Evolutionary conservation across 2,329 filamentous ascomycete genomes (phyloP).

Genomic region (Paracamarosporium sp.): DNA sequence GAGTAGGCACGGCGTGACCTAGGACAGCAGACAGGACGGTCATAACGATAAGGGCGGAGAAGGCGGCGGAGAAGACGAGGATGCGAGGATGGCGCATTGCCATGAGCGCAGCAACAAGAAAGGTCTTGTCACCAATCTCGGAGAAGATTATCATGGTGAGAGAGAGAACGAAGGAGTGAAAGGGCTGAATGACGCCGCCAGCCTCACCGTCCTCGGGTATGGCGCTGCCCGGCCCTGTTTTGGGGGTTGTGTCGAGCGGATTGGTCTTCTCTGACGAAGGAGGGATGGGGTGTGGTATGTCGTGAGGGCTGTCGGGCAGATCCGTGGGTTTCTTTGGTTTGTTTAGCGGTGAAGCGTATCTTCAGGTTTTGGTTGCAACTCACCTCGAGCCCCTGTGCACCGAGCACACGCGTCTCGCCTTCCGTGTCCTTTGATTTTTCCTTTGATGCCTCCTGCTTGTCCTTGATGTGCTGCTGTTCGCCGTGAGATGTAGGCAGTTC

Average conservation of each 20-base stretch:
- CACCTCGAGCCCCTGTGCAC: constrained; percentile 48
- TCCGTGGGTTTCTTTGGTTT: constrained; percentile 74
- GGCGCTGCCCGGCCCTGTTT: constrained; percentile 32
- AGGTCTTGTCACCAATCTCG: constrained; percentile 98
- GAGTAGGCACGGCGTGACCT: constrained; percentile 86
- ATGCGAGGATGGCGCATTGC: constrained; percentile 97
- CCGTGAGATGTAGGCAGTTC: constrained; percentile 72
- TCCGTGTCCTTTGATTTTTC: constrained; percentile 11
- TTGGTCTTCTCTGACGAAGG: constrained; percentile 68
- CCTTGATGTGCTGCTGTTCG: constrained; percentile 70
- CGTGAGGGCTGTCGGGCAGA: constrained; percentile 78
- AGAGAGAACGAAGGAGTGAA: constrained; percentile 89
- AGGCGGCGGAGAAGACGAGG: constrained; percentile 94
- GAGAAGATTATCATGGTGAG: constrained; percentile 98
- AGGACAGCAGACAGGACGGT: constrained; percentile 91
- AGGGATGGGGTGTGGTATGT: constrained; percentile 74
- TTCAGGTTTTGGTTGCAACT: constrained; percentile 8
- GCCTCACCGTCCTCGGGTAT: constrained; percentile 52
- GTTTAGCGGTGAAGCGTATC: constrained; percentile 19
- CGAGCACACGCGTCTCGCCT: constrained; percentile 28
- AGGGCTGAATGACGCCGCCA: constrained; percentile 73
- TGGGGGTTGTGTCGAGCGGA: constrained; percentile 50
- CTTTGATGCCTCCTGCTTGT: constrained; percentile 11
- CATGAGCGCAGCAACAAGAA: constrained; percentile 96
- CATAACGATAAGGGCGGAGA: constrained; percentile 90